A percentile compares a stretch with the other conserved stretches of the same genome.
These are phyloP conservation scores for Vitis hybrid DNA, from an alignment of 177 flowering plant species.

Conservation along the genomic window DNA sequence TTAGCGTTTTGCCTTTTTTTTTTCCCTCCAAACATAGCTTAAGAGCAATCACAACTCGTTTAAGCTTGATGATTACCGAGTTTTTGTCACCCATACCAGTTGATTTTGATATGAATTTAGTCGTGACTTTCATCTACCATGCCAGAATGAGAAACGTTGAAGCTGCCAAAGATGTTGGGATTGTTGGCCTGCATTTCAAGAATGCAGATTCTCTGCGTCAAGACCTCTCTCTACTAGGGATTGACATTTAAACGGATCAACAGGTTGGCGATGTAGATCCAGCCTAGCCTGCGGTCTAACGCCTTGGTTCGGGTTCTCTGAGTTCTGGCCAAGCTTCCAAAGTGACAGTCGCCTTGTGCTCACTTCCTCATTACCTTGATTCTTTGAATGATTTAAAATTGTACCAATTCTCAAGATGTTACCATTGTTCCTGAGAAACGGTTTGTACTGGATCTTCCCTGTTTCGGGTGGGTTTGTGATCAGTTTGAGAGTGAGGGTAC, in stretches of 20 bases:
- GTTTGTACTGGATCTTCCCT: background rate
- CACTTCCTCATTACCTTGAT: background rate
- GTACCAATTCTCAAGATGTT: background rate
- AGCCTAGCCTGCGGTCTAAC: too few species aligned
- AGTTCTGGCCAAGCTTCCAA: slow-evolving; percentile 5
- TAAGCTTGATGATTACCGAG: too few species aligned
- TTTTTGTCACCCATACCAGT: too few species aligned
- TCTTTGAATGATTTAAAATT: background rate
- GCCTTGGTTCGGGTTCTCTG: background rate
- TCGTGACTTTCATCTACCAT: background rate
- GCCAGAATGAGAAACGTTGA: slow-evolving; percentile 61
- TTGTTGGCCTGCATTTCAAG: slow-evolving; percentile 76
- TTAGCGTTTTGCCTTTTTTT: too few species aligned
- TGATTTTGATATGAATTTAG: background rate
- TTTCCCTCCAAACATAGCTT: too few species aligned
- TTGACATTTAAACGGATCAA: slow-evolving; percentile 27
- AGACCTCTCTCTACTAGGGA: slow-evolving; percentile 51
- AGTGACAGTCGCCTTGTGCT: slow-evolving; percentile 4
- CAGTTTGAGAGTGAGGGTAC: background rate
- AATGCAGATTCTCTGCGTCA: slow-evolving; percentile 49
- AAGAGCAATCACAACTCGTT: too few species aligned
- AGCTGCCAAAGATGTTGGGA: slow-evolving; percentile 66
- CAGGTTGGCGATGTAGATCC: background rate
- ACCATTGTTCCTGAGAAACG: background rate
- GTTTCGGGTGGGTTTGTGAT: background rate